Evolutionary conservation across 345 rosid genomes (phyloP).

Genomic region (Murraya paniculata): DNA sequence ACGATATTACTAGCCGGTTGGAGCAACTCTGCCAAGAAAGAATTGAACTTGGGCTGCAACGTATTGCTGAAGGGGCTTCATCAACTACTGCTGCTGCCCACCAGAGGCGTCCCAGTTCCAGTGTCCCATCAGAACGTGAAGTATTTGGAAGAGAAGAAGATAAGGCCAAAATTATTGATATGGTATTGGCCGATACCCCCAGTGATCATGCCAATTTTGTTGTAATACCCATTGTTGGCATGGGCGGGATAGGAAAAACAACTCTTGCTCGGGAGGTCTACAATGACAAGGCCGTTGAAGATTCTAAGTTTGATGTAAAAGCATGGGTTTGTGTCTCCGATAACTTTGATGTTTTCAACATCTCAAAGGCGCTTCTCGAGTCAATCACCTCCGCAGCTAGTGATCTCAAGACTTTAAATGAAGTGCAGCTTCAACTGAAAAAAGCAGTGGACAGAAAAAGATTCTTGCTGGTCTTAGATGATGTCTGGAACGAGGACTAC

Average conservation of each 20-base stretch:
- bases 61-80: not conserved
- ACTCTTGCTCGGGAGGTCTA: not conserved
- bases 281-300: not conserved
- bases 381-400: not conserved
- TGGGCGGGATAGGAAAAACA: constrained; percentile 8
- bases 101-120: not conserved
- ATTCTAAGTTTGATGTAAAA: not conserved
- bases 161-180: not conserved
- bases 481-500: constrained; percentile 1
- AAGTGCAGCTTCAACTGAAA: too few species aligned
- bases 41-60: not conserved
- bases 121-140: not conserved
- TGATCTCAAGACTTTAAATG: not conserved
- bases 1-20: not conserved
- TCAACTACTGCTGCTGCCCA: not conserved
- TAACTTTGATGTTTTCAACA: not conserved
- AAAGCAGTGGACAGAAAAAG: too few species aligned
- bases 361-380: not conserved
- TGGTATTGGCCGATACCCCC: not conserved
- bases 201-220: not conserved
- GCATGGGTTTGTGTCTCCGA: constrained; percentile 1
- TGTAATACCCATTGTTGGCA: not conserved
- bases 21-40: not conserved
- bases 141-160: constrained; percentile 5
- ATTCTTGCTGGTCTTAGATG: too few species aligned